These are phyloP conservation scores for Rhizopogon salebrosus DNA, from an alignment of 768 basidiomycete species.

Conservation along the genomic window DNA sequence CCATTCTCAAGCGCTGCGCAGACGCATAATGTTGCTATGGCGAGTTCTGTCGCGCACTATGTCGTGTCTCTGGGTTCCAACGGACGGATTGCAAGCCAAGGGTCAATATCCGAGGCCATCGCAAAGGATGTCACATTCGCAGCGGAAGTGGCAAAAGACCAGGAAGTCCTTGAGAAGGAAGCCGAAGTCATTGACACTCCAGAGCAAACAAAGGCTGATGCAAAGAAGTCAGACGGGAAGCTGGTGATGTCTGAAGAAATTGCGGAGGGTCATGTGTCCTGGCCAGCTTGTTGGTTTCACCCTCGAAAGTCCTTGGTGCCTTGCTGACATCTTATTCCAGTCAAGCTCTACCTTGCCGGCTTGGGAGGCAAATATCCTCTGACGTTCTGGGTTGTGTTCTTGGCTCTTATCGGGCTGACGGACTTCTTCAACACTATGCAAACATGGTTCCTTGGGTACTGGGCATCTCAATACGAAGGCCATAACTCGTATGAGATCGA, in stretches of 20 bases:
- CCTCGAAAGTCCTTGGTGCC: not conserved
- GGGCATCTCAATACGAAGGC: conserved; percentile 37
- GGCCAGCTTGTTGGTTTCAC: conserved; percentile 35
- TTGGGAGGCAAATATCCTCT: conserved; percentile 18
- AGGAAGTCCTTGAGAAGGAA: conserved; percentile 6
- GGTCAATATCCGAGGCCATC: conserved; percentile 44
- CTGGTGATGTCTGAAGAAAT: conserved; percentile 65
- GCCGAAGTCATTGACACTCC: conserved; percentile 17
- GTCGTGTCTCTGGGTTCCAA: conserved; percentile 51
- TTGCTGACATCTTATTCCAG: conserved; percentile 23
- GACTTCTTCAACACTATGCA: conserved; percentile 21
- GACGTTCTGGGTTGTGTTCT: conserved; percentile 27
- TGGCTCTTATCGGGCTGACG: conserved; percentile 15
- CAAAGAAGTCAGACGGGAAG: conserved; percentile 38
- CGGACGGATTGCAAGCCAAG: conserved; percentile 46
- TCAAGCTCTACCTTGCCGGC: conserved; percentile 24
- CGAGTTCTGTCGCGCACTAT: conserved; percentile 20
- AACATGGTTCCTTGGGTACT: conserved; percentile 41
- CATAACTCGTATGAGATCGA: conserved; percentile 29
- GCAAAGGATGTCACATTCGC: conserved; percentile 32
- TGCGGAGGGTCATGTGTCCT: conserved; percentile 52
- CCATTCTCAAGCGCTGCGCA: conserved; percentile 4
- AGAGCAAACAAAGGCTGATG: conserved; percentile 9
- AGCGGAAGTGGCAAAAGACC: conserved; percentile 11
- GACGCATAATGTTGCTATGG: conserved; percentile 30